Conservation (phyloP, 192 early-diverging fungal genomes). For the Coemansia sp. region DNA sequence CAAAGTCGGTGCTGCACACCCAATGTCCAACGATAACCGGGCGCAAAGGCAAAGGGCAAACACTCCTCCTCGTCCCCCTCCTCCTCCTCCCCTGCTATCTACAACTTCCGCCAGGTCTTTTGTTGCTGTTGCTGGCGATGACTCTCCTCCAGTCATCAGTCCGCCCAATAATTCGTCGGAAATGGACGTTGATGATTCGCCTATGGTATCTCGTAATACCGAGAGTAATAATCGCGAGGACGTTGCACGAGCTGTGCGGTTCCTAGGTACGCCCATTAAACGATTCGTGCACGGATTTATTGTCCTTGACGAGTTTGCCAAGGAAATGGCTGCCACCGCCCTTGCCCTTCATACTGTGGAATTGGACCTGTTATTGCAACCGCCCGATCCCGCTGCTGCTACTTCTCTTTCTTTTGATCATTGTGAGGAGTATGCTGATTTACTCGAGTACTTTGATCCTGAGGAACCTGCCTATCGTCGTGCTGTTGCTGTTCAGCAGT, state of each 20-base stretch:
- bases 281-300: slow-evolving; percentile 65
- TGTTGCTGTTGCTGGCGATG: too few relatives aligned
- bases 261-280: slow-evolving; percentile 48
- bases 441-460: slow-evolving; percentile 48
- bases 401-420: too few relatives aligned
- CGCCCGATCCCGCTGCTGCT: too few relatives aligned
- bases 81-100: too few relatives aligned
- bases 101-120: too few relatives aligned
- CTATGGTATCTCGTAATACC: too few relatives aligned
- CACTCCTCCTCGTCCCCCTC: too few relatives aligned
- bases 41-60: neutral
- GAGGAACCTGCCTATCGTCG: slow-evolving; percentile 32
- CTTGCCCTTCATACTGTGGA: slow-evolving; percentile 57
- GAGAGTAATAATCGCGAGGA: slow-evolving; percentile 11
- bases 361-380: too few relatives aligned
- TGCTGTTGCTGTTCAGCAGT: slow-evolving; percentile 12
- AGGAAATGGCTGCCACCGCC: slow-evolving; percentile 62
- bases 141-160: too few relatives aligned
- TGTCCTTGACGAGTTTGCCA: slow-evolving; percentile 66
- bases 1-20: slow-evolving; percentile 36
- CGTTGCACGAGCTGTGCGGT: slow-evolving; percentile 13
- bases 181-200: neutral
- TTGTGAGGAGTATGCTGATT: slow-evolving; percentile 42
- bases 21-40: slow-evolving; percentile 2
- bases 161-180: neutral